Evolutionary conservation across 768 basidiomycete genomes (phyloP), one percentile per base, ranked within the genome.

Genomic region (Tylopilus felleus): DNA sequence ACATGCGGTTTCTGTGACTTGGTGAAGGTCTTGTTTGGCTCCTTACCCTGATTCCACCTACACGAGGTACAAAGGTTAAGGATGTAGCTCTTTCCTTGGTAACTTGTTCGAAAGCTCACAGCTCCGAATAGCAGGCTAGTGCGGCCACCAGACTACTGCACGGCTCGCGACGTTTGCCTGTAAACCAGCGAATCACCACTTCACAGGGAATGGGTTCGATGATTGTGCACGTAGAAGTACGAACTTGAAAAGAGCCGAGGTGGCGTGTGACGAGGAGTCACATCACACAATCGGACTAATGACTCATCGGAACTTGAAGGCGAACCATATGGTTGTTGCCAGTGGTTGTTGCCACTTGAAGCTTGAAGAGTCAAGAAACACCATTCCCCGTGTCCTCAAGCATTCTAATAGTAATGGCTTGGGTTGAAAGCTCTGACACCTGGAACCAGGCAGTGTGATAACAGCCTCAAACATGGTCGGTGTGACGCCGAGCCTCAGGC

Each of bases 1-100:
- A 36, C 63, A 47, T 42, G 57, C 46, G 59, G 47, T 22, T 49
- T 45, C 42, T 14, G 46, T 51, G 49, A 55, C 23, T 43, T 39
- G 27, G 43, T 45, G 27, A 36, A 16, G 25, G 9, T 8, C 25
- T 38, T 3, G 17, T 22, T 44, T 33, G 9, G n/a, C 39, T 19
- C 45, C 29, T 38, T 22, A n/a, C 33, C 17, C 17, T 38, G n/a
- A n/a, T 8, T n/a, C n/a, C 17, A 5, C 28, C 54, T 43, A 39
- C 53, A 56, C 12, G 12, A 19, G 21, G 31, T 21, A 21, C 38
- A 31, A 33, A 52, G 8, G 42, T 19, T 27, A 44, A 5, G n/a
- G n/a, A n/a, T 17, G 17, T 13, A 8, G 17, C 4, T 38, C n/a
- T 38, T n/a, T n/a, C 38, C 8, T n/a, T 13, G 19, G n/a, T 19